These are phyloP conservation scores for Ilyonectria robusta DNA, from an alignment of 2,329 filamentous ascomycete species.

Conservation along the genomic window DNA sequence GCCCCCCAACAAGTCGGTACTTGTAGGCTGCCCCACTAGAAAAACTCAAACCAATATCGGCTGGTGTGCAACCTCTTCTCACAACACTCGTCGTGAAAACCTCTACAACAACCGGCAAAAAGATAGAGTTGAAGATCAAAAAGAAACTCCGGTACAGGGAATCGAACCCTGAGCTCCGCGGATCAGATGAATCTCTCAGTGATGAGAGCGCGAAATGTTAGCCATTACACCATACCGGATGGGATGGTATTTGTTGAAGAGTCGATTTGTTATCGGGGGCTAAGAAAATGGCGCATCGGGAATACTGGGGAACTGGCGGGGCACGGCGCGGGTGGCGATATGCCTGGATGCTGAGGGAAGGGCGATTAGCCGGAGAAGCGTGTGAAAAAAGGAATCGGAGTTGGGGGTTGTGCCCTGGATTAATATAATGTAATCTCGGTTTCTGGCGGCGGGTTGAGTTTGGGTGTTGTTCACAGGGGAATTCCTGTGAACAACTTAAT, in stretches of 20 bases:
- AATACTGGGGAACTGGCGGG: background rate
- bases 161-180: slow-evolving; percentile 35
- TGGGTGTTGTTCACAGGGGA: too few species aligned
- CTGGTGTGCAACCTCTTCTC: background rate
- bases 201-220: slow-evolving; percentile 54
- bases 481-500: too few species aligned
- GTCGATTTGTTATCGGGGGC: background rate
- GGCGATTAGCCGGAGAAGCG: too few species aligned
- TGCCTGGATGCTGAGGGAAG: too few species aligned
- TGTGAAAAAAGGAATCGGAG: too few species aligned
- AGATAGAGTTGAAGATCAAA: background rate
- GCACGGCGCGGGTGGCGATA: too few species aligned
- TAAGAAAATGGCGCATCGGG: background rate
- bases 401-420: too few species aligned
- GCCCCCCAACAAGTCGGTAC: too few species aligned
- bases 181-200: slow-evolving; percentile 38
- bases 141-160: slow-evolving; percentile 32
- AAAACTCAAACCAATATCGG: background rate
- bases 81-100: background rate
- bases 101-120: background rate
- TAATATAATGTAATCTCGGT: too few species aligned
- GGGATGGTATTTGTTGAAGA: slow-evolving; percentile 32
- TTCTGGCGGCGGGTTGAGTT: too few species aligned
- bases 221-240: slow-evolving; percentile 54
- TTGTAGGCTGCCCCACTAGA: background rate